Percentiles rank a stretch among this genome's conserved stretches.
These are phyloP conservation scores for Plasmodium fragile DNA, from an alignment of 169 alveolate genomes.

Conservation along the genomic window DNA sequence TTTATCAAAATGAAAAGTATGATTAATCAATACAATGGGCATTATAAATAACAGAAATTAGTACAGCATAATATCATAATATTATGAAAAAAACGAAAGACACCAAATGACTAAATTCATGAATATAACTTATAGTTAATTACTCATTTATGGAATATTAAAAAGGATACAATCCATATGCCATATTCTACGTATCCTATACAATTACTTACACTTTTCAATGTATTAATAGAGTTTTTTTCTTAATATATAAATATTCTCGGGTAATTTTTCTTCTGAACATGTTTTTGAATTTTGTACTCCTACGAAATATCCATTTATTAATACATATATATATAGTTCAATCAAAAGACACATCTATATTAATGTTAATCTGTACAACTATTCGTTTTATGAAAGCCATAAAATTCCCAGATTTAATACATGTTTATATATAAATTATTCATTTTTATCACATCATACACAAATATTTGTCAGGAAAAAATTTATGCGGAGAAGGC, in stretches of 20 bases:
- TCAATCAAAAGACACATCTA: background rate
- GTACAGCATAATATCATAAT: background rate
- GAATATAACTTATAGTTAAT: background rate
- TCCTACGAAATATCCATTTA: background rate
- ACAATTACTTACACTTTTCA: background rate
- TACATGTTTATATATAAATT: background rate
- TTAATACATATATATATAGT: background rate
- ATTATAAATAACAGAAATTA: background rate
- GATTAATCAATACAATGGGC: background rate
- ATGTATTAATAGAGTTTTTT: background rate
- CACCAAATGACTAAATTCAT: background rate
- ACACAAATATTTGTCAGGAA: background rate
- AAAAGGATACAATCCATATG: background rate
- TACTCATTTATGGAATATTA: background rate
- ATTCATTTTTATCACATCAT: background rate
- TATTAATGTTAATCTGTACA: background rate
- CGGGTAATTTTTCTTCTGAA: background rate
- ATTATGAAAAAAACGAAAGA: background rate
- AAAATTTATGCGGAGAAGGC: background rate
- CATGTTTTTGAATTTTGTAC: background rate
- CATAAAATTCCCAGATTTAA: background rate
- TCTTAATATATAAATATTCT: background rate
- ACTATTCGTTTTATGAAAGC: background rate
- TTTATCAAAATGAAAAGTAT: background rate
- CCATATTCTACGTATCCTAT: background rate